Evolutionary conservation across 805 yeast species (phyloP).

Genomic region (Hanseniaspora valbyensis): DNA sequence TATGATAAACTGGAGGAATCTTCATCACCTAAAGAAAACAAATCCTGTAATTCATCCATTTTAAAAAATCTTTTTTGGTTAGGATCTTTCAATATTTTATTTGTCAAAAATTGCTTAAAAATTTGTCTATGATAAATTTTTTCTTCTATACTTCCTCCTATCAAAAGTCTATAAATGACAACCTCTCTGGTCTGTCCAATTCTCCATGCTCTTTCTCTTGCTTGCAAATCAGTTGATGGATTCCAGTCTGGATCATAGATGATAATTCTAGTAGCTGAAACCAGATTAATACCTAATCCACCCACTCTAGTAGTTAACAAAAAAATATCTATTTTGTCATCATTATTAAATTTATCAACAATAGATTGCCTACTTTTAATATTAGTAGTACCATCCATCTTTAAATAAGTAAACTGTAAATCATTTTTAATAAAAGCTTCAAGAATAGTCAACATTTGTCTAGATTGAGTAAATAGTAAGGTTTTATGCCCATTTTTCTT

Average conservation of each 20-base stretch:
- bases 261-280: constrained; percentile 90
- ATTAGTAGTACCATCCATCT: constrained; percentile 93
- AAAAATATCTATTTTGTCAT: constrained; percentile 50
- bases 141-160: constrained; percentile 92
- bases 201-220: constrained; percentile 95
- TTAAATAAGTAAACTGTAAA: constrained; percentile 41
- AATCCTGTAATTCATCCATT: constrained; percentile 79
- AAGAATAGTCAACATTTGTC: constrained; percentile 84
- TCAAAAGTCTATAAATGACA: constrained; percentile 79
- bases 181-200: constrained; percentile 90
- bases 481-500: constrained; percentile 63
- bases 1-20: constrained; percentile 32
- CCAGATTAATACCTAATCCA: constrained; percentile 84
- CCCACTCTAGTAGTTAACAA: constrained; percentile 90
- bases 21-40: constrained; percentile 70
- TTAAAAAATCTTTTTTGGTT: constrained; percentile 89
- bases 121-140: constrained; percentile 94
- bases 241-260: constrained; percentile 98
- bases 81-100: constrained; percentile 89
- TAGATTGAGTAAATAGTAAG: constrained; percentile 79
- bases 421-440: constrained; percentile 49
- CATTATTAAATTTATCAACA: constrained; percentile 67
- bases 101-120: constrained; percentile 85
- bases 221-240: constrained; percentile 94
- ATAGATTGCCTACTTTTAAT: constrained; percentile 63